These are phyloP conservation scores for Torulaspora franciscae DNA, from an alignment of 805 yeast species.

Conservation along the genomic window DNA sequence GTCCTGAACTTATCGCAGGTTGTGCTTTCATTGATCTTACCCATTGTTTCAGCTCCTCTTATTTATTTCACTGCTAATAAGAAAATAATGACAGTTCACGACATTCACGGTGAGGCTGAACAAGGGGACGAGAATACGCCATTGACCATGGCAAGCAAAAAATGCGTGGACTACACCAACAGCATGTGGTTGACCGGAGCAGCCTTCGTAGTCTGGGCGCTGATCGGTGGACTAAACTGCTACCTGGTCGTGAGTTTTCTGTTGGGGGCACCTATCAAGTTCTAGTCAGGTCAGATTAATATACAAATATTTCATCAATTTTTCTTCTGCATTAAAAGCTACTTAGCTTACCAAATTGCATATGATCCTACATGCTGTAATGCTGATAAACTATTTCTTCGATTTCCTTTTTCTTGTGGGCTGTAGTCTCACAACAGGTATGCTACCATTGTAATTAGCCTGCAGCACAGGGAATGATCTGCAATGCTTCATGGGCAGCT, in stretches of 20 bases:
- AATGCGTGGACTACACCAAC: constrained; percentile 64
- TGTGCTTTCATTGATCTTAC: constrained; percentile 70
- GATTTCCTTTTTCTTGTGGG: constrained; percentile 31
- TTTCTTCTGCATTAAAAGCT: not conserved
- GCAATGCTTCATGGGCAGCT: constrained; percentile 29
- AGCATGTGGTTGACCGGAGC: constrained; percentile 47
- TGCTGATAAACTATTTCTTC: constrained; percentile 16
- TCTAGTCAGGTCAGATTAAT: constrained; percentile 24
- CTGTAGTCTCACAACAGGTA: constrained; percentile 53
- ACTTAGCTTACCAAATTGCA: not conserved
- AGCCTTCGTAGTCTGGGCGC: constrained; percentile 63
- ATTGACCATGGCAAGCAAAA: constrained; percentile 19
- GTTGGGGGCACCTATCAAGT: constrained; percentile 49
- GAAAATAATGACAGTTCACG: constrained; percentile 55
- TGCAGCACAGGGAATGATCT: constrained; percentile 61
- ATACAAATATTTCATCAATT: not conserved
- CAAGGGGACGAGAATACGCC: constrained; percentile 30
- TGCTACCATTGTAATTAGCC: constrained; percentile 68
- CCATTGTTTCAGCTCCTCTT: constrained; percentile 84
- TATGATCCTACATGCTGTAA: constrained; percentile 2
- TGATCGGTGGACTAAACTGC: constrained; percentile 65
- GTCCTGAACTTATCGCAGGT: constrained; percentile 81
- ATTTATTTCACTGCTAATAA: constrained; percentile 73
- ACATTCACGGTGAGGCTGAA: constrained; percentile 35
- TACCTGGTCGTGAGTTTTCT: constrained; percentile 55